Conservation (phyloP, 345 rosid genomes). For the Kandelia obovata region DNA sequence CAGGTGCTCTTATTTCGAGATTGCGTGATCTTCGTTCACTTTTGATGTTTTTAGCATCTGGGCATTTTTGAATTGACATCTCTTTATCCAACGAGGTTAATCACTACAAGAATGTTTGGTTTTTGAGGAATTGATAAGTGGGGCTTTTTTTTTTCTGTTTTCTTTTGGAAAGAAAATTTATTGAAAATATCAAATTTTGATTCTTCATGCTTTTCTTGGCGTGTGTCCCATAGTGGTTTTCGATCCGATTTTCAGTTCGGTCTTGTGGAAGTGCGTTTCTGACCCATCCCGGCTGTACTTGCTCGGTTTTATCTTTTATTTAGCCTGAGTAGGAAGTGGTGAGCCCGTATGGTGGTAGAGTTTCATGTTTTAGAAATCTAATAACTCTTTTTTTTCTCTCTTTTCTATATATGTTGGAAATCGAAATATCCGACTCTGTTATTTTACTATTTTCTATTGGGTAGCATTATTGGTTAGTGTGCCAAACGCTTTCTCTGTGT, state of each 20-base stretch:
- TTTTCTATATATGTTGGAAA: too few relatives aligned
- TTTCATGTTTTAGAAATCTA: conserved; percentile 21
- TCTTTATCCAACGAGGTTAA: conserved; percentile 13
- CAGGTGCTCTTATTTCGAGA: neutral
- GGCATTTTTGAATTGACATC: conserved; percentile 12
- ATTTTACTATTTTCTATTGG: neutral
- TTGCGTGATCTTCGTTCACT: conserved; percentile 1
- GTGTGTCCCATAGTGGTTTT: neutral
- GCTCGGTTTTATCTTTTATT: conserved; percentile 15
- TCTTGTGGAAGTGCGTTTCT: neutral
- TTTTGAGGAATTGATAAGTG: neutral
- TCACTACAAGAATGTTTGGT: conserved; percentile 7
- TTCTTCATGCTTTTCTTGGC: conserved; percentile 8
- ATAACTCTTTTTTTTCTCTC: neutral
- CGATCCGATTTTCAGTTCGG: conserved; percentile 37
- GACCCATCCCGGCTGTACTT: conserved; percentile 19
- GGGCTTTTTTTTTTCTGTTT: neutral
- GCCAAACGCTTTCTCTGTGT: conserved; percentile 1
- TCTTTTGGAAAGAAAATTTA: neutral
- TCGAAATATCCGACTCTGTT: neutral
- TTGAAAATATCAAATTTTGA: conserved; percentile 8
- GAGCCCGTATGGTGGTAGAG: conserved; percentile 10
- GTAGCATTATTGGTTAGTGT: conserved; percentile 1
- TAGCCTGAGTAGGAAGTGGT: conserved; percentile 11
- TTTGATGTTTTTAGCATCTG: conserved; percentile 16